Percentiles rank a stretch among this genome's conserved stretches.
Evolutionary conservation across 306 rosid genomes (phyloP).

Genomic region (Vigna hirtella): DNA sequence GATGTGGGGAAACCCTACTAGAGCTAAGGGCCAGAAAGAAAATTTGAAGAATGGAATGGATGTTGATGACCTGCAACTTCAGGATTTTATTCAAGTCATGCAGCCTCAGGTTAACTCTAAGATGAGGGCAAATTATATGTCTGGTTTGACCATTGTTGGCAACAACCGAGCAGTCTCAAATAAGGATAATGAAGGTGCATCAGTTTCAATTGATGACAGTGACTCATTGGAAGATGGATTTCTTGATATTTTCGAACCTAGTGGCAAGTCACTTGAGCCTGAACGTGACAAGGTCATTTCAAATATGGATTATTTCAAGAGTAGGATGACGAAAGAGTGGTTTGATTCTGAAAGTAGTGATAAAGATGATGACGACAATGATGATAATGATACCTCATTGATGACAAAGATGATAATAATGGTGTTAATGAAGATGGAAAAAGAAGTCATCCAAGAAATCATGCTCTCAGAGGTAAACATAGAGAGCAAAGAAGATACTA

Average conservation of each 20-base stretch:
- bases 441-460: slow-evolving; percentile 38
- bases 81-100: slow-evolving; percentile 86
- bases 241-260: slow-evolving; percentile 36
- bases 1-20: slow-evolving; percentile 47
- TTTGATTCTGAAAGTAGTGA: slow-evolving; percentile 79
- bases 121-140: slow-evolving; percentile 80
- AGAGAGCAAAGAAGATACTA: slow-evolving; percentile 39
- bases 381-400: slow-evolving; percentile 54
- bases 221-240: slow-evolving; percentile 40
- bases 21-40: slow-evolving; percentile 45
- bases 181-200: slow-evolving; percentile 42
- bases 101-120: slow-evolving; percentile 81
- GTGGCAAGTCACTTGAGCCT: slow-evolving; percentile 43
- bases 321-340: slow-evolving; percentile 77
- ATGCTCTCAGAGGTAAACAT: slow-evolving; percentile 40
- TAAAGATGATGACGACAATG: slow-evolving; percentile 41
- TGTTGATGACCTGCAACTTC: slow-evolving; percentile 63
- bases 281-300: slow-evolving; percentile 58
- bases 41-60: slow-evolving; percentile 40
- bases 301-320: slow-evolving; percentile 88
- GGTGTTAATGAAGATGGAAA: slow-evolving; percentile 36
- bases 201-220: slow-evolving; percentile 40
- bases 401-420: slow-evolving; percentile 40
- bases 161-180: slow-evolving; percentile 47
- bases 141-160: slow-evolving; percentile 45